Percentiles rank a stretch among this genome's conserved stretches.
These are phyloP conservation scores for Vaccinium darrowii DNA, from an alignment of 148 eudicot genomes.

Conservation along the genomic window DNA sequence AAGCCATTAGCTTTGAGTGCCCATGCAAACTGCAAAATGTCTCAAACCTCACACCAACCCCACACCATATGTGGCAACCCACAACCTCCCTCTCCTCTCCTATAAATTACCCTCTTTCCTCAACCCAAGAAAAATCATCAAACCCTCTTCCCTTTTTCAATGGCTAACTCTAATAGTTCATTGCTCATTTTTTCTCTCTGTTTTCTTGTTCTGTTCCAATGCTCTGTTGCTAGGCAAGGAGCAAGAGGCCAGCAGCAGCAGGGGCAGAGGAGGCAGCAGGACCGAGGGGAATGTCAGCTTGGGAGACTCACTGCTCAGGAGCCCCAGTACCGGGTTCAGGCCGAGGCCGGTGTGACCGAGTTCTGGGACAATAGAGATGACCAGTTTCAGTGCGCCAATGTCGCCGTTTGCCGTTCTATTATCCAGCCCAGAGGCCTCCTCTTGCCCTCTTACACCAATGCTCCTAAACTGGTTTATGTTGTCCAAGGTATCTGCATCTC, in stretches of 20 bases:
- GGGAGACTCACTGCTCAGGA: constrained; percentile 43
- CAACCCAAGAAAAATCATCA: background rate
- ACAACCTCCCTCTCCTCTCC: background rate
- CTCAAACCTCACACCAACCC: constrained; percentile 15
- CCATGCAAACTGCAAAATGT: constrained; percentile 23
- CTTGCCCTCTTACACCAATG: constrained; percentile 56
- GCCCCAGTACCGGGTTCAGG: constrained; percentile 36
- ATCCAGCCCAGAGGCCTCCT: constrained; percentile 62
- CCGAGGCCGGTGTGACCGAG: constrained; percentile 71
- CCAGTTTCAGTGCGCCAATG: constrained; percentile 70
- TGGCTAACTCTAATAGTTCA: constrained; percentile 34
- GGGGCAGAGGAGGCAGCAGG: background rate
- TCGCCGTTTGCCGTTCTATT: constrained; percentile 36
- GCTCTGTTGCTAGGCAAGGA: constrained; percentile 28
- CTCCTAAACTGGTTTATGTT: constrained; percentile 49
- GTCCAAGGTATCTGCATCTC: constrained; percentile 39
- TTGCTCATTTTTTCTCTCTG: constrained; percentile 26
- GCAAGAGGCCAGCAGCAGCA: background rate
- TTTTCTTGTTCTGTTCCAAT: constrained; percentile 34
- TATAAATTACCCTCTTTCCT: constrained; percentile 37
- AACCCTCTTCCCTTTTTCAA: background rate
- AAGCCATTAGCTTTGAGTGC: constrained; percentile 9
- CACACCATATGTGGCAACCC: constrained; percentile 33
- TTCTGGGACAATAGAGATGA: constrained; percentile 48
- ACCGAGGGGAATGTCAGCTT: constrained; percentile 45